Percentiles rank a stretch among this genome's conserved stretches.
Conservation (phyloP, 2,329 filamentous ascomycete genomes). For the Aureobasidium pullulans region DNA sequence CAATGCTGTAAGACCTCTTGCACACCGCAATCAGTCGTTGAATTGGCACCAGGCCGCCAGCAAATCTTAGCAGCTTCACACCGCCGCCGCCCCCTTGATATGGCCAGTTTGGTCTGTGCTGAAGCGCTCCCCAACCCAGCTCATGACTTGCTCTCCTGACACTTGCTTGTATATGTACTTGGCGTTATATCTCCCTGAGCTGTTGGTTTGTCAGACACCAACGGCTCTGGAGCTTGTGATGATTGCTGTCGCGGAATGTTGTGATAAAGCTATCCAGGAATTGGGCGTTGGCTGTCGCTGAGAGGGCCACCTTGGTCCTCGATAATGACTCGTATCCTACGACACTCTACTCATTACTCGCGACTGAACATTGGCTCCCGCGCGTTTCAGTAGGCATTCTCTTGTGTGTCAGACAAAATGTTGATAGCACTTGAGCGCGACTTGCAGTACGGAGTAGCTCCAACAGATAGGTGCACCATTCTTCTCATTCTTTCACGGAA, state of each 20-base stretch:
- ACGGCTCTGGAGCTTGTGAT: neutral
- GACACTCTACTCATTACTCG: neutral
- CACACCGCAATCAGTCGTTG: neutral
- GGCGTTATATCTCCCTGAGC: neutral
- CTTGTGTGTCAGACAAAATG: no score
- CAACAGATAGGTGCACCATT: no score
- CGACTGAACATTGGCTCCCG: no score
- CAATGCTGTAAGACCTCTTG: neutral
- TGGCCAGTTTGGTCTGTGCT: neutral
- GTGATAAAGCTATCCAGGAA: neutral
- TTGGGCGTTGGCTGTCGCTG: neutral
- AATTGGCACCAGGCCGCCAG: neutral
- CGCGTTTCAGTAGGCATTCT: no score
- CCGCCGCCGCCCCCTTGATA: constrained; percentile 1
- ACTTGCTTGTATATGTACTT: neutral
- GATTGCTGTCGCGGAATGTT: neutral
- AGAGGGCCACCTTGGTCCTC: neutral
- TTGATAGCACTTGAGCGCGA: no score
- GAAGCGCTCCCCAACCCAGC: neutral
- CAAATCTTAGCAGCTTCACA: constrained; percentile 5
- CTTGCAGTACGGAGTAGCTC: no score
- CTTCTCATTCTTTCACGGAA: no score
- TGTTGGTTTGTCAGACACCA: neutral
- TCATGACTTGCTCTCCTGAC: neutral
- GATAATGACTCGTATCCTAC: neutral